phyloP scores from a whole-genome alignment of 225 moss, liverwort and hornwort species.

The Climacium dendroides region DNA sequence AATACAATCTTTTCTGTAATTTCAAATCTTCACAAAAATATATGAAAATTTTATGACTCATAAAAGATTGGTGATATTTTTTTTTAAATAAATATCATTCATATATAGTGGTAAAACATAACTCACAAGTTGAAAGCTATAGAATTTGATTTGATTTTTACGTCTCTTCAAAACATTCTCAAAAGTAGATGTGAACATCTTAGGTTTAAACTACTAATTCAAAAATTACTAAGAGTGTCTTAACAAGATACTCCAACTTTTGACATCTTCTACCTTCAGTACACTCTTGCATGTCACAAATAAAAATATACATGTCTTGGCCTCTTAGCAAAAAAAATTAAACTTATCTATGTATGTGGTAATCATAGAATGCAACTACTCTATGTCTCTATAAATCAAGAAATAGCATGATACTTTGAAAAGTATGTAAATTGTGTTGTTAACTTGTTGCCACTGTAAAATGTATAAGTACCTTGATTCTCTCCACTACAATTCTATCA shows the following conservation, averaged over 20 bases:
- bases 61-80: background rate
- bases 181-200: background rate
- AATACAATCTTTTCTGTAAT: too few species aligned
- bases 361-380: too few species aligned
- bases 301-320: background rate
- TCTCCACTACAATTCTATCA: background rate
- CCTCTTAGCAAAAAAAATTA: too few species aligned
- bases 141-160: background rate
- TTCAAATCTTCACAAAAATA: background rate
- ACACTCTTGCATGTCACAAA: background rate
- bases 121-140: background rate
- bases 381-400: too few species aligned
- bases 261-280: background rate
- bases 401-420: background rate
- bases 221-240: background rate
- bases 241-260: background rate
- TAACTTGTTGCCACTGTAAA: background rate
- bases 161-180: background rate
- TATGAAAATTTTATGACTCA: background rate
- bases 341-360: background rate
- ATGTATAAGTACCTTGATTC: background rate
- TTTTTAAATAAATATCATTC: background rate
- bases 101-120: background rate
- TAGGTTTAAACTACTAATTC: background rate
- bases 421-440: rapidly evolving